Evolutionary conservation across 2,329 filamentous ascomycete genomes (phyloP).

Genomic region (Sporothrix humicola): DNA sequence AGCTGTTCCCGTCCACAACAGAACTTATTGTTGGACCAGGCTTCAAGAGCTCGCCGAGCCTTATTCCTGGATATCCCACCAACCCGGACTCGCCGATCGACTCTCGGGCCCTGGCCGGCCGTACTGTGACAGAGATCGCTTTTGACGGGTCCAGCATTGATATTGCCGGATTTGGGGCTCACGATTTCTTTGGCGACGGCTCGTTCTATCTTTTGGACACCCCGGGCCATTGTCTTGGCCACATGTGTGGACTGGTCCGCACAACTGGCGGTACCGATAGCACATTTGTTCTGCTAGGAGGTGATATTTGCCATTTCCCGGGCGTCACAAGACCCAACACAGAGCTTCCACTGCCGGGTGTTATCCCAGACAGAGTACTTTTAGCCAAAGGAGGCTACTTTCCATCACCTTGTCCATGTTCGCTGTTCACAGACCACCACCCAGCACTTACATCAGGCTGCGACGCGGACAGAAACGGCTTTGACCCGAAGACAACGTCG

Average conservation of each 20-base stretch:
- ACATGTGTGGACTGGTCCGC: neutral
- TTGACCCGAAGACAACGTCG: neutral
- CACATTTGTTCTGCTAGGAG: neutral
- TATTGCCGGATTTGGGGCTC: neutral
- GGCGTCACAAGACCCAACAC: neutral
- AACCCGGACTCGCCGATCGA: neutral
- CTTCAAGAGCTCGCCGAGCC: neutral
- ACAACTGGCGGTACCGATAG: neutral
- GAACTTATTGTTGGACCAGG: neutral
- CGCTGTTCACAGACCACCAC: neutral
- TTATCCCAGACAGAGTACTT: neutral
- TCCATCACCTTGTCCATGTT: neutral
- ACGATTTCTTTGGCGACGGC: neutral
- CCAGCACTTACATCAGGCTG: neutral
- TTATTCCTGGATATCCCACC: neutral
- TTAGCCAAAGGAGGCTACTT: neutral
- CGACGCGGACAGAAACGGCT: neutral
- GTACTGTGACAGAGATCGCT: neutral
- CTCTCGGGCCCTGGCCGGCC: neutral
- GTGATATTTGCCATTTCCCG: neutral
- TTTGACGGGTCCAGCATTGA: neutral
- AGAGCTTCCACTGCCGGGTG: neutral
- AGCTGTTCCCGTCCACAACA: neutral
- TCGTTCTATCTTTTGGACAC: neutral
- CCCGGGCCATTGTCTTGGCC: neutral